Base-by-base conservation (phyloP, 1,139 yeast species). In the Sugiyamaella paludigena region DNA sequence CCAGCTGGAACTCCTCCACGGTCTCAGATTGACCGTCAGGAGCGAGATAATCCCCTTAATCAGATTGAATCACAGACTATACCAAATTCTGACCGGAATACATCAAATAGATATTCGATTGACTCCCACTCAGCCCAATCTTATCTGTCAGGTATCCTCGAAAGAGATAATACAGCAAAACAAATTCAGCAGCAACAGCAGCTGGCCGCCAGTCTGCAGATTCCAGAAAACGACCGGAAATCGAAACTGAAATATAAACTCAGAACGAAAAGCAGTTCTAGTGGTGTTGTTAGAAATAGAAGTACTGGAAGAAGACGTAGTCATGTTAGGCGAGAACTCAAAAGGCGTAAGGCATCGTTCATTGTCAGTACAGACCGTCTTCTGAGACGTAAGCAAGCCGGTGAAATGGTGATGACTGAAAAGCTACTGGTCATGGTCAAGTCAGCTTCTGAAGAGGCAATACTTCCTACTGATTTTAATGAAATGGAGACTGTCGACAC, bases 351-450 rank as follows among this genome's bases (percentile, higher is more conserved):
- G 33, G 12, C 31, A 13, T 37, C 43, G 12, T 42, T 47, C 44
- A 15, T 34, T 10, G 36, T 43, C 11, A 36, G 53, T 30, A 55
- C 57, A 6, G 49, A 45, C 28, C 50, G 45, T 29, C 36, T 57
- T 8, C 50, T 61, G 13, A 38, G 50, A 35, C 43, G 53, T 7
- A 62, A 60, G 58, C 57, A 58, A 56, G 70, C 68, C 1, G 94
- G 95, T 1, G 86, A 84, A 50, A 73, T 85, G 6, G 70, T 88
- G 7, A 77, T 82, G 52, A 69, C 78, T 53, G 91, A 84, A 52
- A 79, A 77, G 58, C 79, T 85, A 76, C 71, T 88, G 31, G 85
- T 86, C 0, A 63, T 82, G 66, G 77, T 83, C 12, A 83, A 77
- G 63, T 60, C 55, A 40, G 67, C 68, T 26, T 64, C 58, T n/a